Conservation (phyloP, 257 asterid species). For the Ilex asprella region DNA sequence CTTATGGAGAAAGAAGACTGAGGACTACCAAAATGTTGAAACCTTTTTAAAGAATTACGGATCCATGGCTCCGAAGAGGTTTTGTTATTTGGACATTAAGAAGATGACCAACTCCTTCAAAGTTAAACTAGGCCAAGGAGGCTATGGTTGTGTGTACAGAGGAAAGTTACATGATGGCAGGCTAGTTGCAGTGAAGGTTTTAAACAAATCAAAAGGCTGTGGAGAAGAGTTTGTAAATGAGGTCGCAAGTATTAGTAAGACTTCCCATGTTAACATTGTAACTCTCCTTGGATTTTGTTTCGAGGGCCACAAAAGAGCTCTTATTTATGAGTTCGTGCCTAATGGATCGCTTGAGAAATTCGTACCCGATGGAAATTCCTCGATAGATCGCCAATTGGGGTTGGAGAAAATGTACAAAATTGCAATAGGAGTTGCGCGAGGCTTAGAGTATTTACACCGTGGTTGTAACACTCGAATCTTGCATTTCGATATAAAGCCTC, state of each 20-base stretch:
- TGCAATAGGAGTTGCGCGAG: background rate
- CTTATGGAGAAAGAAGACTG: background rate
- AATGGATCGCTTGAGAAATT: conserved; percentile 61
- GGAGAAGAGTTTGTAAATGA: conserved; percentile 52
- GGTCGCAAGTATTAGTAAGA: conserved; percentile 53
- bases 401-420: background rate
- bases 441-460: background rate
- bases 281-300: conserved; percentile 55
- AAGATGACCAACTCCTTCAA: background rate
- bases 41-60: background rate
- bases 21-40: background rate
- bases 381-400: background rate
- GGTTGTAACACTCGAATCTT: background rate
- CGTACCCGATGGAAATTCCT: conserved; percentile 12
- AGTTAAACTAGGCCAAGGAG: background rate
- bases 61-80: background rate
- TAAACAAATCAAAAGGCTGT: background rate
- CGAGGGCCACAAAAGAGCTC: conserved; percentile 29
- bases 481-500: background rate
- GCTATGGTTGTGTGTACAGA: conserved; percentile 43
- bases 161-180: background rate
- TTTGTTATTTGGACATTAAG: background rate
- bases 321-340: conserved; percentile 54
- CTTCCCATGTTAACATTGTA: conserved; percentile 63
- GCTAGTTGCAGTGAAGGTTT: background rate